Evolutionary conservation across 208 protist genomes (phyloP).

Genomic region (Angomonas deanei): DNA sequence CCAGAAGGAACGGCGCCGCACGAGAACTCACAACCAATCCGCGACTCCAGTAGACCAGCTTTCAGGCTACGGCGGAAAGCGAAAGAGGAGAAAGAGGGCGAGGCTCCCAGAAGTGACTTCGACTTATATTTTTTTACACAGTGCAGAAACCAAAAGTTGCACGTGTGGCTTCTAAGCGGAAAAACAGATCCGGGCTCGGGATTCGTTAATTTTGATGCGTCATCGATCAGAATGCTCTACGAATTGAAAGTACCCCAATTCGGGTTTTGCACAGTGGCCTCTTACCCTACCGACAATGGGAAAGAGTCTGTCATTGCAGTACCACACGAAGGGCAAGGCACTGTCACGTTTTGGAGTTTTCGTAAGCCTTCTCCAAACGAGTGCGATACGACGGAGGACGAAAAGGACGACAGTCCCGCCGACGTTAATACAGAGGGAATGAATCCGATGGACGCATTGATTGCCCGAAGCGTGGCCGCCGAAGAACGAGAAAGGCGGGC

Average conservation of each 20-base stretch:
- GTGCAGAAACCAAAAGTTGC: neutral
- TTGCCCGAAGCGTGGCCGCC: no score
- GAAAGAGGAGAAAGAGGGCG: neutral
- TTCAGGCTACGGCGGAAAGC: neutral
- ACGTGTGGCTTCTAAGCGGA: neutral
- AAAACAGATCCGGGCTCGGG: no score
- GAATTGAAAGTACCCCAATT: neutral
- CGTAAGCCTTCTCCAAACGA: no score
- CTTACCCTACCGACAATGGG: neutral
- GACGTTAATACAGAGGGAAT: neutral
- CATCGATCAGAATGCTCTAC: neutral
- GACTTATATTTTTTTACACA: neutral
- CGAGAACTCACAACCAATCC: neutral
- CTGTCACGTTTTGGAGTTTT: neutral
- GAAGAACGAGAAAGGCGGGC: no score
- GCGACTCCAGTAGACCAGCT: neutral
- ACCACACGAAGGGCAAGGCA: neutral
- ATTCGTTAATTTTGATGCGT: no score
- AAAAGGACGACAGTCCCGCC: no score
- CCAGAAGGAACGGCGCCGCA: neutral
- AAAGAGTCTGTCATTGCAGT: neutral
- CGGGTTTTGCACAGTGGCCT: neutral
- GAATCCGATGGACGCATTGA: neutral
- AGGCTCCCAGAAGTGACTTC: neutral
- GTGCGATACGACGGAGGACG: no score